Evolutionary conservation across 83 land plant genomes (phyloP).

Genomic region (Thuja plicata): DNA sequence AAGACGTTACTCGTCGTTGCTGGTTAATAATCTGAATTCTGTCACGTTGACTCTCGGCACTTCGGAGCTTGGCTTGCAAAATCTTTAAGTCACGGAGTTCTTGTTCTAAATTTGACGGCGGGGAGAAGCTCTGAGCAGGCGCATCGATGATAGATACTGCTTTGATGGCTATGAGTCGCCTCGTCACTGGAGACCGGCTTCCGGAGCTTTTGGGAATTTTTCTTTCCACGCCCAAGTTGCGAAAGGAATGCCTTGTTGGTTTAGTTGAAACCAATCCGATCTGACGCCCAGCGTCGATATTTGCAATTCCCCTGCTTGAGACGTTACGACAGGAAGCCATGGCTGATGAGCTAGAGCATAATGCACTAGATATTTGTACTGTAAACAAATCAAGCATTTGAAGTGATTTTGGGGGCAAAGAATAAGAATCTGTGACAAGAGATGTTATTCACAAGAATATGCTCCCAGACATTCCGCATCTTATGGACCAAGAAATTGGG

Average conservation of each 20-base stretch:
- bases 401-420: not conserved
- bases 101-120: conserved; percentile 41
- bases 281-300: not conserved
- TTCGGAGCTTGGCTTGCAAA: conserved; percentile 28
- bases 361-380: too few relatives aligned
- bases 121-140: conserved; percentile 34
- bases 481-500: not conserved
- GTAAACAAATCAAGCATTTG: not conserved
- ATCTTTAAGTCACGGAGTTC: conserved; percentile 38
- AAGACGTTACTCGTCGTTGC: conserved; percentile 41
- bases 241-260: not conserved
- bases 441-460: not conserved
- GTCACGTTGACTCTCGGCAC: conserved; percentile 15
- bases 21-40: conserved; percentile 32
- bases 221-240: not conserved
- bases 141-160: conserved; percentile 29
- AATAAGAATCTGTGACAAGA: not conserved
- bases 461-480: not conserved
- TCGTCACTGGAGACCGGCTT: not conserved
- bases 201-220: not conserved
- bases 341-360: not conserved
- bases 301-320: not conserved
- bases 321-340: not conserved
- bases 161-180: conserved; percentile 5
- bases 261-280: not conserved